These are phyloP conservation scores for Trichoderma koningii DNA, from an alignment of 2,329 filamentous ascomycete genomes.

Conservation along the genomic window DNA sequence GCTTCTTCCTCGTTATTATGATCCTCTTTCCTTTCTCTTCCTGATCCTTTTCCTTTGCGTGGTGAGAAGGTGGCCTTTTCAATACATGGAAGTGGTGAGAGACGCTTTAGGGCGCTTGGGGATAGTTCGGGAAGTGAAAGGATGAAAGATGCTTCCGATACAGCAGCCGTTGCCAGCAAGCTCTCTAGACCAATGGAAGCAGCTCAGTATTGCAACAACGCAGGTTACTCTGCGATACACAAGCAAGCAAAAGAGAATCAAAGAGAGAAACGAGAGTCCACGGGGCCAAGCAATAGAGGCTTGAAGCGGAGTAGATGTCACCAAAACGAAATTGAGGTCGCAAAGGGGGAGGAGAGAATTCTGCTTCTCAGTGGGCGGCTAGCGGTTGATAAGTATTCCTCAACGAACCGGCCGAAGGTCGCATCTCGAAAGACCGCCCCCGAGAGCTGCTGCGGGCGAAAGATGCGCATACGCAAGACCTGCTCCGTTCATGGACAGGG, in stretches of 20 bases:
- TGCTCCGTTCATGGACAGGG: background rate
- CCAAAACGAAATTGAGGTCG: conserved; percentile 41
- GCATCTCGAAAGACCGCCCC: conserved; percentile 17
- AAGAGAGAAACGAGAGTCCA: conserved; percentile 24
- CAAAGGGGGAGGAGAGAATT: conserved; percentile 45
- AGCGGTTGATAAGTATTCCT: conserved; percentile 52
- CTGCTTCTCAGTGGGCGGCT: conserved; percentile 46
- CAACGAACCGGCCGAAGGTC: conserved; percentile 10
- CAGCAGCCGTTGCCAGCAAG: conserved; percentile 45
- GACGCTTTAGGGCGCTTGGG: background rate
- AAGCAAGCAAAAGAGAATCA: conserved; percentile 28
- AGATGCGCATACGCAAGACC: conserved; percentile 16
- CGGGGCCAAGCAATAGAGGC: conserved; percentile 37
- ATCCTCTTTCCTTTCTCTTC: background rate
- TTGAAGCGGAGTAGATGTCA: conserved; percentile 34
- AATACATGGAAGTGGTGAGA: conserved; percentile 15
- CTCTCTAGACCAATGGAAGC: conserved; percentile 34
- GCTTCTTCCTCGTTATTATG: background rate
- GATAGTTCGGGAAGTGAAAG: background rate
- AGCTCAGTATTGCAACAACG: conserved; percentile 19
- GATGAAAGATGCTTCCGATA: conserved; percentile 26
- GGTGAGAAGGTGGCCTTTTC: background rate
- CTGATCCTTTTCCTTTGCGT: background rate
- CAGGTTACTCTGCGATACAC: conserved; percentile 36
- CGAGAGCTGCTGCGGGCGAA: conserved; percentile 24